These are phyloP conservation scores for Astrephomene gubernaculifera DNA, from an alignment of 139 green algal species.

Conservation along the genomic window DNA sequence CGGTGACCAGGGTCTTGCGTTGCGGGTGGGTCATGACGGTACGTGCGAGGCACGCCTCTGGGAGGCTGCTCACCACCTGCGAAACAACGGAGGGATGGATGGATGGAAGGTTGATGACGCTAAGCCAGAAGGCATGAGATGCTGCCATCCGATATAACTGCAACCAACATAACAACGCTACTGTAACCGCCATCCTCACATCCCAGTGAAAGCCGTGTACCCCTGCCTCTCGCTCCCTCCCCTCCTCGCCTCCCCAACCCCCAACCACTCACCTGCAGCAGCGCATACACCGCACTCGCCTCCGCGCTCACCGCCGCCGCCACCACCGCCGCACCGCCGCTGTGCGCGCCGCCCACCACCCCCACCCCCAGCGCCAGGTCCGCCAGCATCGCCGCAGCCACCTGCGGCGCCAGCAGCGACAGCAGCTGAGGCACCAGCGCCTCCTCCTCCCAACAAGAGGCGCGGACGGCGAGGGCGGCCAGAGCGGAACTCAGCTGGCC, in stretches of 20 bases:
- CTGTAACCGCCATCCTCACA: too few species aligned
- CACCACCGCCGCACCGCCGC: neutral
- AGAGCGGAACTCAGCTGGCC: slow-evolving; percentile 45
- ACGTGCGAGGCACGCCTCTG: slow-evolving; percentile 21
- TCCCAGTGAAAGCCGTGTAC: too few species aligned
- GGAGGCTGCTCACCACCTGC: slow-evolving; percentile 17
- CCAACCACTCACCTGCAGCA: slow-evolving; percentile 30
- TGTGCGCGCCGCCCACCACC: neutral
- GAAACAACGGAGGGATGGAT: too few species aligned
- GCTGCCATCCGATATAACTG: too few species aligned
- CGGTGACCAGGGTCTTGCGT: slow-evolving; percentile 5
- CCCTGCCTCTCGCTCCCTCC: too few species aligned
- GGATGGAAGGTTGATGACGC: neutral
- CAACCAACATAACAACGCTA: too few species aligned
- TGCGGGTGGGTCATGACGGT: neutral
- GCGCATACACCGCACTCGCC: slow-evolving; percentile 6
- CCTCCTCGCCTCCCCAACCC: neutral
- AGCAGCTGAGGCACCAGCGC: slow-evolving; percentile 52
- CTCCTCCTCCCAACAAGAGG: slow-evolving; percentile 16
- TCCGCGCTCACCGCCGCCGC: slow-evolving; percentile 14
- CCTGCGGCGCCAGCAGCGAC: slow-evolving; percentile 21
- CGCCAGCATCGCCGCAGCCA: slow-evolving; percentile 28
- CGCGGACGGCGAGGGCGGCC: slow-evolving; percentile 43
- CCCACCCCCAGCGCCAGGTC: neutral
- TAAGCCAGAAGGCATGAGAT: too few species aligned